These are phyloP conservation scores for Metschnikowia corniflorae DNA, from an alignment of 805 yeast genomes.

Conservation along the genomic window DNA sequence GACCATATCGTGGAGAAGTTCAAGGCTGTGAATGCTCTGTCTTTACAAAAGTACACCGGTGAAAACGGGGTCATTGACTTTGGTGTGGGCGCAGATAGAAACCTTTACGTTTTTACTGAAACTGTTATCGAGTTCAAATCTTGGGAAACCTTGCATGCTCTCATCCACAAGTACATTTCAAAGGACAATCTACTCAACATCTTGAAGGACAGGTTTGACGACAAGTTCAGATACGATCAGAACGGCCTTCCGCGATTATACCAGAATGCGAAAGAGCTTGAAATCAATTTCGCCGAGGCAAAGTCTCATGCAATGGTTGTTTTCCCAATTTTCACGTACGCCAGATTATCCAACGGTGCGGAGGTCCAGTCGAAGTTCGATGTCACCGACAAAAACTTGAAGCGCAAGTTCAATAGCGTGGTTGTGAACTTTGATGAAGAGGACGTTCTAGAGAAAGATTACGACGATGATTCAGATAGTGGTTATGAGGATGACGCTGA, in stretches of 20 bases:
- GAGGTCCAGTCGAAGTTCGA: constrained; percentile 60
- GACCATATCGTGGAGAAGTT: constrained; percentile 18
- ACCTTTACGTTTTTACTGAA: constrained; percentile 39
- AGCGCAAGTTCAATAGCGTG: constrained; percentile 25
- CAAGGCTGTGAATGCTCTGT: constrained; percentile 50
- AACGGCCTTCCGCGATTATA: constrained; percentile 80
- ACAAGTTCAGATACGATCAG: constrained; percentile 75
- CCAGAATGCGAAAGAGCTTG: constrained; percentile 71
- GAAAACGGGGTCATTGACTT: constrained; percentile 49
- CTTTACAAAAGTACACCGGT: constrained; percentile 8
- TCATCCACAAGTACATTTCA: constrained; percentile 57
- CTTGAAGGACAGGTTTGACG: constrained; percentile 79
- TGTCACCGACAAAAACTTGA: constrained; percentile 29
- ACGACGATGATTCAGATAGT: constrained; percentile 12
- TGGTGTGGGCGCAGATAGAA: constrained; percentile 54
- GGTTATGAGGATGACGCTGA: constrained; percentile 16
- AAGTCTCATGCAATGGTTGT: constrained; percentile 52
- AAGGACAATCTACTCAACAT: constrained; percentile 64
- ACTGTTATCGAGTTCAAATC: constrained; percentile 48
- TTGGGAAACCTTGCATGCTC: constrained; percentile 62
- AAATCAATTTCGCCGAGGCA: constrained; percentile 57
- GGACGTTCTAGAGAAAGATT: constrained; percentile 20
- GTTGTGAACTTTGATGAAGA: constrained; percentile 32
- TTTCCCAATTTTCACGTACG: constrained; percentile 58
- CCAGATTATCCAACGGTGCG: constrained; percentile 48